These are phyloP conservation scores for Asterophora parasitica DNA, from an alignment of 768 basidiomycete genomes.

Conservation along the genomic window DNA sequence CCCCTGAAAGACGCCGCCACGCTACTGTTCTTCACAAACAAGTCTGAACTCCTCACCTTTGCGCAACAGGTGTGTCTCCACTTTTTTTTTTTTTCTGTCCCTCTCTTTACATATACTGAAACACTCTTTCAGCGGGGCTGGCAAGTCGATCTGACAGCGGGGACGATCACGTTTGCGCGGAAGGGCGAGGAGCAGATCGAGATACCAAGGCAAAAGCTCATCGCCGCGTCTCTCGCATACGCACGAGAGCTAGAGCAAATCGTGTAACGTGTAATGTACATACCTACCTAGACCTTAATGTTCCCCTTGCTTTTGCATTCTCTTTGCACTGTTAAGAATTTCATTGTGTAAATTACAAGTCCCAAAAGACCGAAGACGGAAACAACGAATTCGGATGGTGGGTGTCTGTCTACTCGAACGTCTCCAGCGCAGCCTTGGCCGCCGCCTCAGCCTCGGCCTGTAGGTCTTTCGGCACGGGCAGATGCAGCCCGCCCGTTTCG, in stretches of 20 bases:
- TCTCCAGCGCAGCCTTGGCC: constrained; percentile 82
- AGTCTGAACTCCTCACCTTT: constrained; percentile 77
- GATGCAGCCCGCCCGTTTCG: constrained; percentile 76
- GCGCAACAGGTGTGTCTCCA: constrained; percentile 64
- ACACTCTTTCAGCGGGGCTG: constrained; percentile 61
- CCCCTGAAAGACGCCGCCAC: constrained; percentile 88
- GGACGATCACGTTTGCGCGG: constrained; percentile 71
- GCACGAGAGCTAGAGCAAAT: constrained; percentile 91
- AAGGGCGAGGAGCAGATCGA: constrained; percentile 80
- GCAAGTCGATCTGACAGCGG: constrained; percentile 70
- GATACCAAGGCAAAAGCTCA: constrained; percentile 82
- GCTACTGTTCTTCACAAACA: constrained; percentile 84
- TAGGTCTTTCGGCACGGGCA: constrained; percentile 81
- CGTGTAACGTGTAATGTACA: constrained; percentile 59
- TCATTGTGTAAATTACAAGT: constrained; percentile 11
- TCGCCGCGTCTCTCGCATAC: constrained; percentile 70
- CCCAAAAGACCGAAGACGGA: constrained; percentile 6
- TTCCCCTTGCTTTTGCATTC: neutral
- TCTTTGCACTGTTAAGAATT: neutral
- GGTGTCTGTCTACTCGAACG: constrained; percentile 33
- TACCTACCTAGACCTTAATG: neutral
- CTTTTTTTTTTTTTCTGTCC: neutral
- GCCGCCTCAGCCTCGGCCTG: constrained; percentile 80
- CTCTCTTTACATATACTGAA: constrained; percentile 6
- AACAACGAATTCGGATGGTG: constrained; percentile 17